These are phyloP conservation scores for Cryptosporidium viatorum DNA, from an alignment of 169 alveolate genomes.

Conservation along the genomic window DNA sequence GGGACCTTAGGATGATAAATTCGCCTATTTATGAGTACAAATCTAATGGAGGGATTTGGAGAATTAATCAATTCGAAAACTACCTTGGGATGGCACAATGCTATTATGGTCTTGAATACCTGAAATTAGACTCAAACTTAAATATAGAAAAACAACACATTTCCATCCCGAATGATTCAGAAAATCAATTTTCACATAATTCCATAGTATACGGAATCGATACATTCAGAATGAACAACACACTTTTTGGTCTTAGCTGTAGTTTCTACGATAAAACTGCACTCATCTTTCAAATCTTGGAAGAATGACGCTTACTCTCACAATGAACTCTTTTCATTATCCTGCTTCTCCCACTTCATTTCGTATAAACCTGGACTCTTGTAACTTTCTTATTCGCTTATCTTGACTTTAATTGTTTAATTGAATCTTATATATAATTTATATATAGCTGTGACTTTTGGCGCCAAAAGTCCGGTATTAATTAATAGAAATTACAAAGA, in stretches of 20 bases:
- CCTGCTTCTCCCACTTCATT: neutral
- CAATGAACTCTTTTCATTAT: neutral
- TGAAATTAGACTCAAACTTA: neutral
- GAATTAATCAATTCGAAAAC: constrained; percentile 37
- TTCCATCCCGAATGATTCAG: constrained; percentile 1
- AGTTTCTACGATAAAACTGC: constrained; percentile 60
- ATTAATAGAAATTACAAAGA: neutral
- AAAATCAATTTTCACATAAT: neutral
- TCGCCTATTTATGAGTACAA: constrained; percentile 22
- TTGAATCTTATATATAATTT: neutral
- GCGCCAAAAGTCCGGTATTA: constrained; percentile 9
- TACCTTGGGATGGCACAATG: constrained; percentile 53
- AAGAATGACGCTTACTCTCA: neutral
- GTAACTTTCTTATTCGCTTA: neutral
- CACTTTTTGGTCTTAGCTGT: constrained; percentile 29
- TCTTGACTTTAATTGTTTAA: too few species aligned
- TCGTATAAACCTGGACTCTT: neutral
- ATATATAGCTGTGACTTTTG: neutral
- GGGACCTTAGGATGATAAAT: constrained; percentile 38
- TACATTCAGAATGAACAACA: neutral
- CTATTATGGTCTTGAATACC: constrained; percentile 37
- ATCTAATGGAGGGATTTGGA: constrained; percentile 55
- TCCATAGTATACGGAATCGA: constrained; percentile 63
- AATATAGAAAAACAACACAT: neutral
- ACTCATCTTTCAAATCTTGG: neutral